A percentile compares a stretch with the other conserved stretches of the same genome.
phyloP scores from a whole-genome alignment of 495 filamentous ascomycete species.

The Aspergillus egyptiacus region DNA sequence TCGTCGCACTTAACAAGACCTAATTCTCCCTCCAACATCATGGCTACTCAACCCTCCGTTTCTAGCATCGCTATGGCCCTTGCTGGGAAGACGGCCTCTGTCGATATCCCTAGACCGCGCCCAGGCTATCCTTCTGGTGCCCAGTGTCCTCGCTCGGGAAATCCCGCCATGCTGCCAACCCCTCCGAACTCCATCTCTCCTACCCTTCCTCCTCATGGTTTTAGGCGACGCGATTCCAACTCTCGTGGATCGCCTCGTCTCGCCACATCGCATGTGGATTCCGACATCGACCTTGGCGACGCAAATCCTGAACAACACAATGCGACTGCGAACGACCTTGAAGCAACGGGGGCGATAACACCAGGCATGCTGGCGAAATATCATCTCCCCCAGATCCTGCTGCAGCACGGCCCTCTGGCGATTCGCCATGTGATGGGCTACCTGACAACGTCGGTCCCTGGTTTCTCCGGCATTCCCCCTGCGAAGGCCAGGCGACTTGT shows the following conservation, averaged over 20 bases:
- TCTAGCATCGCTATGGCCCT: slow-evolving; percentile 60
- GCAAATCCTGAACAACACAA: slow-evolving; percentile 40
- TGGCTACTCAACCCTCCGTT: slow-evolving; percentile 44
- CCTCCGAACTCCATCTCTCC: slow-evolving; percentile 96
- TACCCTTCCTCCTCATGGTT: slow-evolving; percentile 73
- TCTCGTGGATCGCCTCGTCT: slow-evolving; percentile 44
- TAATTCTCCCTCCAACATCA: slow-evolving; percentile 24
- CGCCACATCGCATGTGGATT: slow-evolving; percentile 66
- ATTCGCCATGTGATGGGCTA: slow-evolving; percentile 94
- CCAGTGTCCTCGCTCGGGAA: slow-evolving; percentile 50
- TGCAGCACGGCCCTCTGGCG: slow-evolving; percentile 81
- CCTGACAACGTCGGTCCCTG: slow-evolving; percentile 86
- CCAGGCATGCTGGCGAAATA: slow-evolving; percentile 80
- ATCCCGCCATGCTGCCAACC: slow-evolving; percentile 66
- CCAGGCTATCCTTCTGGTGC: slow-evolving; percentile 58
- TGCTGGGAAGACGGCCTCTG: slow-evolving; percentile 54
- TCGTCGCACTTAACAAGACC: slow-evolving; percentile 4
- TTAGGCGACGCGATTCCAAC: slow-evolving; percentile 43
- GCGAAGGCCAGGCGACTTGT: slow-evolving; percentile 87
- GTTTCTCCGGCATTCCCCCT: slow-evolving; percentile 84
- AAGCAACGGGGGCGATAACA: slow-evolving; percentile 78
- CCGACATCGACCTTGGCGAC: slow-evolving; percentile 81
- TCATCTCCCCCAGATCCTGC: slow-evolving; percentile 85
- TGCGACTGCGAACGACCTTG: slow-evolving; percentile 40
- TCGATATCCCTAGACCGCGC: slow-evolving; percentile 67